phyloP scores from a whole-genome alignment of 1,284 basidiomycete species.

The Leccinum variabile region DNA sequence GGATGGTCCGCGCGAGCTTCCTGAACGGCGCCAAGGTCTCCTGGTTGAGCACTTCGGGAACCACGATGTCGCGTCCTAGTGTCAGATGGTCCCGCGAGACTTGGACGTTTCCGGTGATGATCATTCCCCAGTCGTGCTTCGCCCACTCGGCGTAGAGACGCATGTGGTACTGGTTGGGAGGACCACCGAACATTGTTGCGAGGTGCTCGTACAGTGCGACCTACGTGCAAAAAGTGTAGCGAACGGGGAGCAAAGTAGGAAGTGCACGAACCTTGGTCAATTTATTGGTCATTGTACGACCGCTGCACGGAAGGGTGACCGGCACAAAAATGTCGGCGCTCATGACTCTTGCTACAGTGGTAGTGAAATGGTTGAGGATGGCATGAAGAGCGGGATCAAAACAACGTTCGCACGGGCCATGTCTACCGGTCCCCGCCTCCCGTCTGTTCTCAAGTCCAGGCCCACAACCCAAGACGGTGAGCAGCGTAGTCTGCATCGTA shows the following conservation, averaged over 20 bases:
- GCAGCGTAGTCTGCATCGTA: slow-evolving; percentile 10
- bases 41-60: slow-evolving; percentile 51
- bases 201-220: slow-evolving; percentile 87
- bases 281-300: slow-evolving; percentile 42
- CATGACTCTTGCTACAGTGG: slow-evolving; percentile 13
- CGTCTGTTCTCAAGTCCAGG: slow-evolving; percentile 53
- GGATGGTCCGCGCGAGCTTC: slow-evolving; percentile 51
- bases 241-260: background rate
- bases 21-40: slow-evolving; percentile 52
- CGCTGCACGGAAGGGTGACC: slow-evolving; percentile 53
- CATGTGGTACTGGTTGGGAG: slow-evolving; percentile 65
- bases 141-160: slow-evolving; percentile 80
- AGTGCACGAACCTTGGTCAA: slow-evolving; percentile 44
- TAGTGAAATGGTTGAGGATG: too few relatives aligned
- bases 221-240: slow-evolving; percentile 38
- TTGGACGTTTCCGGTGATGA: slow-evolving; percentile 89
- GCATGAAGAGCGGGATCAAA: background rate
- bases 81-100: slow-evolving; percentile 72
- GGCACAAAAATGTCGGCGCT: slow-evolving; percentile 38
- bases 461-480: slow-evolving; percentile 56
- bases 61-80: slow-evolving; percentile 76
- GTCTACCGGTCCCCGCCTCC: slow-evolving; percentile 39
- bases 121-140: slow-evolving; percentile 80
- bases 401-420: slow-evolving; percentile 8
- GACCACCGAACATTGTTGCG: slow-evolving; percentile 64